Percentiles rank a stretch among this genome's conserved stretches.
Conservation (phyloP, 306 rosid species). For the Pyrus betulifolia region DNA sequence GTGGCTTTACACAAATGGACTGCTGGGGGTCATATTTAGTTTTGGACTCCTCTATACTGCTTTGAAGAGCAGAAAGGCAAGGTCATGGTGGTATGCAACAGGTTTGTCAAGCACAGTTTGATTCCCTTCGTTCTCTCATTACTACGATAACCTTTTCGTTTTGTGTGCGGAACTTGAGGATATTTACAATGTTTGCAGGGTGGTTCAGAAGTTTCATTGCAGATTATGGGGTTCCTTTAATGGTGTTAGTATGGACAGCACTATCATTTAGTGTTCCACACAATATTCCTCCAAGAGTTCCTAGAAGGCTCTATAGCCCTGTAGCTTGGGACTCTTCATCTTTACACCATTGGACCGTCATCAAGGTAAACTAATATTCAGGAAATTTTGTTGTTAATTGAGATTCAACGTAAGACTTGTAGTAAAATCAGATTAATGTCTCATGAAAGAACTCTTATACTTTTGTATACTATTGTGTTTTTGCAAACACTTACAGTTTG, state of each 20-base stretch:
- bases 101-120: conserved; percentile 34
- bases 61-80: conserved; percentile 70
- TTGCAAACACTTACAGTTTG: not conserved
- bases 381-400: not conserved
- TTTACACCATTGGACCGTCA: conserved; percentile 68
- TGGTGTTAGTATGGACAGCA: conserved; percentile 72
- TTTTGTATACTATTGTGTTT: not conserved
- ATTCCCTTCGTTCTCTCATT: not conserved
- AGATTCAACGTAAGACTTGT: not conserved
- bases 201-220: conserved; percentile 67
- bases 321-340: conserved; percentile 71
- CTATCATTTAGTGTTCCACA: conserved; percentile 53
- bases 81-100: conserved; percentile 82
- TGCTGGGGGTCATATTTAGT: conserved; percentile 64
- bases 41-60: conserved; percentile 68
- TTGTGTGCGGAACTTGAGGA: not conserved
- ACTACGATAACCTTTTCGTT: not conserved
- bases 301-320: conserved; percentile 72
- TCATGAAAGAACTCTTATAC: not conserved
- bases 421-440: not conserved
- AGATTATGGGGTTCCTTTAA: conserved; percentile 78
- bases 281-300: conserved; percentile 65
- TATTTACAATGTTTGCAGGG: conserved; percentile 28
- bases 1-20: conserved; percentile 70
- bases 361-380: conserved; percentile 36